Percentiles rank a stretch among this genome's conserved stretches.
phyloP scores from a whole-genome alignment of 2,329 filamentous ascomycete species.

The Pezicula radicicola region DNA sequence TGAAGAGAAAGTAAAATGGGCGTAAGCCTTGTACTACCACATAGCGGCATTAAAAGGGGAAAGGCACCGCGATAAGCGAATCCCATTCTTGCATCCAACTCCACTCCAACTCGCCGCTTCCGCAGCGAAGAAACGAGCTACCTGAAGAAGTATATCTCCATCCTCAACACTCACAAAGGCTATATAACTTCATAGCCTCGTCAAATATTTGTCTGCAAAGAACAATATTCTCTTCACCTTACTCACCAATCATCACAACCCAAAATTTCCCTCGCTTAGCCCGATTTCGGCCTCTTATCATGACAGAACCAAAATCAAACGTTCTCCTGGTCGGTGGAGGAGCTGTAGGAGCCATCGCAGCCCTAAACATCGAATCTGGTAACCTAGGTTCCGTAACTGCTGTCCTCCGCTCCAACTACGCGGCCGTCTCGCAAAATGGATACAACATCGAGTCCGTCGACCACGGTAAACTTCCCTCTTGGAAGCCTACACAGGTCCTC shows the following conservation, averaged over 20 bases:
- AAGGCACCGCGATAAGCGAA: not conserved
- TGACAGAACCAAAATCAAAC: slow-evolving; percentile 4
- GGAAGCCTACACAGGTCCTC: slow-evolving; percentile 21
- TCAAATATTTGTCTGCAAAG: not conserved
- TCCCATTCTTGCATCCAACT: not conserved
- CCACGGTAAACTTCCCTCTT: slow-evolving; percentile 11
- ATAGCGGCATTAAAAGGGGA: not conserved
- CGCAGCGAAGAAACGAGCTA: no score
- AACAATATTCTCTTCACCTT: not conserved
- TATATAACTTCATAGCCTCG: not conserved
- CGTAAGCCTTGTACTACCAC: no score
- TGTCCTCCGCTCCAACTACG: slow-evolving; percentile 18
- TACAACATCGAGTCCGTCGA: slow-evolving; percentile 17
- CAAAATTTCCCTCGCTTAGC: not conserved
- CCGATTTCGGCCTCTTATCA: not conserved
- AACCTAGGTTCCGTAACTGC: slow-evolving; percentile 15
- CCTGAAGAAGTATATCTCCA: not conserved
- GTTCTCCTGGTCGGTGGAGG: slow-evolving; percentile 14
- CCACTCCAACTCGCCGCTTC: no score
- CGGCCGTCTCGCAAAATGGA: slow-evolving; percentile 13
- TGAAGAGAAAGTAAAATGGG: no score
- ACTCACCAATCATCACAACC: not conserved
- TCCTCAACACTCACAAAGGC: not conserved
- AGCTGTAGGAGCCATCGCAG: slow-evolving; percentile 15
- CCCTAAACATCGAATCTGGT: slow-evolving; percentile 13